Evolutionary conservation across 2,329 filamentous ascomycete genomes (phyloP).

Genomic region (Aspergillus quadrilineatus): DNA sequence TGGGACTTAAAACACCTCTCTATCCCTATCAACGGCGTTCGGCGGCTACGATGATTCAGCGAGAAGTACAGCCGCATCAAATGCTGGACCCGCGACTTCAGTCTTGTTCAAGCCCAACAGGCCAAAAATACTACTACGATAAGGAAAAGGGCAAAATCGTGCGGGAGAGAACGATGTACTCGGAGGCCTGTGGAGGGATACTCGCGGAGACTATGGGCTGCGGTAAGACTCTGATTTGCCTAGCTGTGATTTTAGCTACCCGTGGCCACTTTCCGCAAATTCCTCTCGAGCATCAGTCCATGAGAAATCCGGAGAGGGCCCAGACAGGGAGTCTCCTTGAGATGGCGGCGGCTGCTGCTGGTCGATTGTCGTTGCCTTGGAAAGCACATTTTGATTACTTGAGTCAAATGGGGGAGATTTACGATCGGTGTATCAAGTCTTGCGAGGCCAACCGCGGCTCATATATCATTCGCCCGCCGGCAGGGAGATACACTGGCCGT

Average conservation of each 20-base stretch:
- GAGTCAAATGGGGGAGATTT: slow-evolving; percentile 51
- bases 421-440: slow-evolving; percentile 54
- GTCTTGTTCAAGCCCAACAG: slow-evolving; percentile 59
- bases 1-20: slow-evolving; percentile 56
- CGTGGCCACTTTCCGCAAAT: slow-evolving; percentile 65
- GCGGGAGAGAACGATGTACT: slow-evolving; percentile 68
- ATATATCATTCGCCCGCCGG: slow-evolving; percentile 57
- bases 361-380: slow-evolving; percentile 69
- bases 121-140: slow-evolving; percentile 68
- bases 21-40: slow-evolving; percentile 80
- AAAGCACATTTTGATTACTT: slow-evolving; percentile 60
- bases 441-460: slow-evolving; percentile 59
- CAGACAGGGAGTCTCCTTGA: slow-evolving; percentile 65
- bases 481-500: slow-evolving; percentile 40
- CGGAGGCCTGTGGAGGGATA: slow-evolving; percentile 68
- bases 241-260: slow-evolving; percentile 75
- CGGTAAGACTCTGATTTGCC: slow-evolving; percentile 85
- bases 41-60: slow-evolving; percentile 78
- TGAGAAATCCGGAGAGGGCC: slow-evolving; percentile 42
- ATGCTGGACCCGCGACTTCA: slow-evolving; percentile 73
- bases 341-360: slow-evolving; percentile 72
- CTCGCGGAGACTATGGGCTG: slow-evolving; percentile 53
- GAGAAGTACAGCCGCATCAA: slow-evolving; percentile 65
- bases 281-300: slow-evolving; percentile 60
- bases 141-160: slow-evolving; percentile 62